Conservation (phyloP, 495 filamentous ascomycete genomes). For the Bacidia gigantensis region DNA sequence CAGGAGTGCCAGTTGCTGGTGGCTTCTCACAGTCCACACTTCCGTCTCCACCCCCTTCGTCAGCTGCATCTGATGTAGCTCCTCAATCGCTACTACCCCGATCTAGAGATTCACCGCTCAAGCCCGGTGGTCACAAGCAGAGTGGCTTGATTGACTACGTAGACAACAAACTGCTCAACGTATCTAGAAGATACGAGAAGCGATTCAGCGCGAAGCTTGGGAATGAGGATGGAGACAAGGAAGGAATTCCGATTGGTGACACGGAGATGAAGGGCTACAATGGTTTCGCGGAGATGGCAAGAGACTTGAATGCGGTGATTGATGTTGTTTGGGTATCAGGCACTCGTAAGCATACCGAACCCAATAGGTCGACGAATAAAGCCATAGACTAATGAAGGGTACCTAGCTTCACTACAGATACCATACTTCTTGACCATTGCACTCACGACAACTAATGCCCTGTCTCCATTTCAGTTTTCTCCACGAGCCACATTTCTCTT, state of each 20-base stretch:
- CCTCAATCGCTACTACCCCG: conserved; percentile 40
- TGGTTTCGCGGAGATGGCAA: conserved; percentile 50
- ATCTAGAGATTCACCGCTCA: conserved; percentile 49
- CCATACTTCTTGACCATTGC: conserved; percentile 70
- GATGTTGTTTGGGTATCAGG: conserved; percentile 73
- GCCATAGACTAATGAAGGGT: background rate
- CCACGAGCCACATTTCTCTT: conserved; percentile 49
- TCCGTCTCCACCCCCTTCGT: conserved; percentile 41
- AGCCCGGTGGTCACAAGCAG: conserved; percentile 62
- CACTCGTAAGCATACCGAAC: conserved; percentile 48
- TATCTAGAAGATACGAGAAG: conserved; percentile 61
- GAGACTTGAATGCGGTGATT: conserved; percentile 54
- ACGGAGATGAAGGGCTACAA: conserved; percentile 46
- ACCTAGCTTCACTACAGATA: conserved; percentile 63
- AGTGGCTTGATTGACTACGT: conserved; percentile 58
- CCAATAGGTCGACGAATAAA: background rate
- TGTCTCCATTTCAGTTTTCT: conserved; percentile 54
- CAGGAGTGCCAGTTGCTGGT: conserved; percentile 25
- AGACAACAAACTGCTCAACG: conserved; percentile 43
- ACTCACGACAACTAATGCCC: conserved; percentile 47
- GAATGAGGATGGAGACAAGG: conserved; percentile 16
- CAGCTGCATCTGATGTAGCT: conserved; percentile 27
- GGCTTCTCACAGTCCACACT: conserved; percentile 38
- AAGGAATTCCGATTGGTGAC: no score
- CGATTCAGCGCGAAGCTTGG: conserved; percentile 46